Evolutionary conservation across 768 basidiomycete species (phyloP).

Genomic region (Calocybe gangraenosa): DNA sequence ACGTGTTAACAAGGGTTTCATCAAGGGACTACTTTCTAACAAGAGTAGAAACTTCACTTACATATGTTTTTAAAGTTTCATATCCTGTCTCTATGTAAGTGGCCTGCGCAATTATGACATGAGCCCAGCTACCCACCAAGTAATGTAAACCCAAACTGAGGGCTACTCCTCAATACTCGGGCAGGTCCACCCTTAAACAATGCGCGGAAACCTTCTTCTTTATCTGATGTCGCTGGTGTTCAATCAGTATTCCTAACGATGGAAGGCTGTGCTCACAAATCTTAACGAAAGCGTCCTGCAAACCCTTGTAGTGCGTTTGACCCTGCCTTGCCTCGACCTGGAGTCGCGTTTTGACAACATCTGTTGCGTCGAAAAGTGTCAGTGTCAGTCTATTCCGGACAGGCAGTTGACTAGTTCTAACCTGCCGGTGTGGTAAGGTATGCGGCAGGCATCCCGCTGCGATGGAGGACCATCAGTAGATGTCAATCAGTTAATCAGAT

Average conservation of each 20-base stretch:
- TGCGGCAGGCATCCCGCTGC: slow-evolving; percentile 96
- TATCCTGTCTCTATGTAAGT: slow-evolving; percentile 29
- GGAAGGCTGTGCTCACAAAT: slow-evolving; percentile 57
- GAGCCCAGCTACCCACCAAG: slow-evolving; percentile 39
- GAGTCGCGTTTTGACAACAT: slow-evolving; percentile 96
- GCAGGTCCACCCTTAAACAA: slow-evolving; percentile 92
- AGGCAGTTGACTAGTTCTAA: slow-evolving; percentile 27
- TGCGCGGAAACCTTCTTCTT: slow-evolving; percentile 85
- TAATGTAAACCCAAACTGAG: slow-evolving; percentile 92
- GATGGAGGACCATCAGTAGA: slow-evolving; percentile 24
- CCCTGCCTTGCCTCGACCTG: slow-evolving; percentile 92
- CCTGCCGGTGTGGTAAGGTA: slow-evolving; percentile 91
- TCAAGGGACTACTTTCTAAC: neutral
- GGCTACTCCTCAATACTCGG: slow-evolving; percentile 82
- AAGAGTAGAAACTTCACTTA: slow-evolving; percentile 24
- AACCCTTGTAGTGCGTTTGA: slow-evolving; percentile 87
- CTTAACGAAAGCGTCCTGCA: slow-evolving; percentile 83
- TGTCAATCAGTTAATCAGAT: slow-evolving; percentile 13
- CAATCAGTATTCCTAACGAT: neutral
- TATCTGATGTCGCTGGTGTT: slow-evolving; percentile 45
- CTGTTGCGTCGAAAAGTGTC: slow-evolving; percentile 31
- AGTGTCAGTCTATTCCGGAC: slow-evolving; percentile 12
- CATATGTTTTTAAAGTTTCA: slow-evolving; percentile 41
- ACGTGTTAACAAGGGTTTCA: slow-evolving; percentile 15
- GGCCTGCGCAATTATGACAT: slow-evolving; percentile 1